Percentiles rank a stretch among this genome's conserved stretches.
Conservation (phyloP, 148 eudicot species). For the Pharnaceum exiguum region DNA sequence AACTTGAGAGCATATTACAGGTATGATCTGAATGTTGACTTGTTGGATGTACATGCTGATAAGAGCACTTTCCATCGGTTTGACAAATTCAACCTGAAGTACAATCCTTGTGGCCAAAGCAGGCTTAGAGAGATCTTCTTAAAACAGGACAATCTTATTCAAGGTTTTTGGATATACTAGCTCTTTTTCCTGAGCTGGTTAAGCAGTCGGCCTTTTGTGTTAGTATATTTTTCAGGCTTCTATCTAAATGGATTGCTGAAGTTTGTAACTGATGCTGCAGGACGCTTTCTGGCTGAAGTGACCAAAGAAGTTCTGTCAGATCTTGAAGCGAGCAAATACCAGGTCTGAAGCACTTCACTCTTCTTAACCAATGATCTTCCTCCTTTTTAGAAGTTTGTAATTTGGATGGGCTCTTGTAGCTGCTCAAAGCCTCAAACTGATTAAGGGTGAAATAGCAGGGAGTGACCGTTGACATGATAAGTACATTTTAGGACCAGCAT, state of each 20-base stretch:
- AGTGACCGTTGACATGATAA: no score
- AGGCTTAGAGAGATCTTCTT: slow-evolving; percentile 77
- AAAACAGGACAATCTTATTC: slow-evolving; percentile 84
- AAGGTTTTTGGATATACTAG: slow-evolving; percentile 38
- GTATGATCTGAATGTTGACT: slow-evolving; percentile 76
- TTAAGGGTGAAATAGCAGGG: no score
- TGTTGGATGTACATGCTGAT: slow-evolving; percentile 84
- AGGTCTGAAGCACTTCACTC: slow-evolving; percentile 24
- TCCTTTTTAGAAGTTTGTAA: no score
- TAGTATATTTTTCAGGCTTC: no score
- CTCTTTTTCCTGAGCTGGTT: no score
- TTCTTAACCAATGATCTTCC: not conserved
- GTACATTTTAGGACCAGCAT: no score
- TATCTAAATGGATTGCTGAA: not conserved
- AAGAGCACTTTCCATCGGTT: slow-evolving; percentile 84
- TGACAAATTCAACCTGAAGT: slow-evolving; percentile 84
- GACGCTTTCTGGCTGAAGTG: slow-evolving; percentile 74
- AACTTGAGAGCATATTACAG: slow-evolving; percentile 32
- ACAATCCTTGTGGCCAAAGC: slow-evolving; percentile 88
- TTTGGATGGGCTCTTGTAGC: not conserved
- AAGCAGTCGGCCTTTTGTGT: no score
- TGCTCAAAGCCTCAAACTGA: no score
- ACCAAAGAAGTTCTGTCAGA: slow-evolving; percentile 73
- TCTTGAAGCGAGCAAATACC: slow-evolving; percentile 80
- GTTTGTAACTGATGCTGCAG: slow-evolving; percentile 30